A percentile compares a stretch with the other conserved stretches of the same genome.
These are phyloP conservation scores for Hypoxylon sp. DNA, from an alignment of 2,329 filamentous ascomycete genomes.

Conservation along the genomic window DNA sequence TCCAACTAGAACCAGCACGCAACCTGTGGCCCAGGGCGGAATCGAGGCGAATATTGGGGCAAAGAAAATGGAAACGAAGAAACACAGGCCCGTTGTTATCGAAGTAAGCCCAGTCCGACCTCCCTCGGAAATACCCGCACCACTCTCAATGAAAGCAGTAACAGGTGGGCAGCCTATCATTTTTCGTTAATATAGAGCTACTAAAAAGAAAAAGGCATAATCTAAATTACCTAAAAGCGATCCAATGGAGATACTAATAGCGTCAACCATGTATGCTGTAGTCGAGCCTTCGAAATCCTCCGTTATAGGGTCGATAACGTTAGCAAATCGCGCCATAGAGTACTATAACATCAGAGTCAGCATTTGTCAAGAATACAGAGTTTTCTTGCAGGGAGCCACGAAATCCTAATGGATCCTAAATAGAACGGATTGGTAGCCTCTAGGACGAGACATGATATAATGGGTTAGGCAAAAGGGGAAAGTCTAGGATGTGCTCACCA, in stretches of 20 bases:
- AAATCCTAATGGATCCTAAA: background rate
- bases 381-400: background rate
- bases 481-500: constrained; percentile 11
- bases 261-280: constrained; percentile 86
- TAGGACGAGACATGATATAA: background rate
- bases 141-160: constrained; percentile 90
- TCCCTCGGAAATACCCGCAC: constrained; percentile 89
- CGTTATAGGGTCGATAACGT: constrained; percentile 83
- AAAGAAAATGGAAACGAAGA: constrained; percentile 90
- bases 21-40: constrained; percentile 89
- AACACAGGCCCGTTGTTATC: constrained; percentile 82
- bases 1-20: constrained; percentile 89
- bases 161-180: constrained; percentile 85
- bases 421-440: background rate
- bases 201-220: too few species aligned
- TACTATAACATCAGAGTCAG: constrained; percentile 64
- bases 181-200: too few species aligned
- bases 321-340: constrained; percentile 88
- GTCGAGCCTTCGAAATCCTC: constrained; percentile 91
- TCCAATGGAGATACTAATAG: constrained; percentile 82
- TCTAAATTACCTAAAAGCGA: too few species aligned
- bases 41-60: constrained; percentile 92
- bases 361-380: background rate
- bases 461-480: background rate
- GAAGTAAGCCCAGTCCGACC: constrained; percentile 88